Evolutionary conservation across 305 asterid genomes (phyloP).

Genomic region (Fraxinus xanthoxyloides): DNA sequence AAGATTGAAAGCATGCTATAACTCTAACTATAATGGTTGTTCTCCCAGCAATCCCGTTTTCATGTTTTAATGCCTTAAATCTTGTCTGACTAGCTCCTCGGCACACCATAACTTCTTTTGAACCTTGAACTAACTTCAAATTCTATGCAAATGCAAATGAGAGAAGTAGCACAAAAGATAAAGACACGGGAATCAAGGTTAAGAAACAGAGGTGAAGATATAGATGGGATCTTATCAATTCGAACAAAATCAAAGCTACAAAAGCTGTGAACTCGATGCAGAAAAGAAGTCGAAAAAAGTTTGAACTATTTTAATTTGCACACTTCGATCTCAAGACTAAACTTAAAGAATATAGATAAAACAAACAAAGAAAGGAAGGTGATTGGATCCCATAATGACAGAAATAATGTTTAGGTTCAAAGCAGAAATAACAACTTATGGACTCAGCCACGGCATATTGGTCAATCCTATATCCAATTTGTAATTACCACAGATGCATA

Average conservation of each 20-base stretch:
- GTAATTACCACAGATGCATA: background rate
- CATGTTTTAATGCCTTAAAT: conserved; percentile 74
- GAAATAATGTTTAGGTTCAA: conserved; percentile 10
- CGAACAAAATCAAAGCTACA: background rate
- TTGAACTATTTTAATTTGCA: background rate
- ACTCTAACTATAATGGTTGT: conserved; percentile 72
- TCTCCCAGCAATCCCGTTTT: conserved; percentile 68
- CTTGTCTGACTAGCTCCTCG: conserved; percentile 78
- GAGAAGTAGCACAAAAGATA: conserved; percentile 16
- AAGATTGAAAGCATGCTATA: conserved; percentile 81
- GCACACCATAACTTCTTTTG: conserved; percentile 83
- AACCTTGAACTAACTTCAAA: conserved; percentile 33
- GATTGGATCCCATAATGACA: conserved; percentile 51
- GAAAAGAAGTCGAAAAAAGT: background rate
- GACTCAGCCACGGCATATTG: background rate
- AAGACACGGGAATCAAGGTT: conserved; percentile 4
- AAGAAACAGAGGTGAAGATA: conserved; percentile 1
- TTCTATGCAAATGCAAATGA: conserved; percentile 20
- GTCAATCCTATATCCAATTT: background rate
- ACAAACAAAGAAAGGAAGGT: conserved; percentile 41
- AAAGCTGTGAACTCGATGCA: background rate
- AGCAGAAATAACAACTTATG: conserved; percentile 1
- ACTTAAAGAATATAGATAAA: conserved; percentile 52
- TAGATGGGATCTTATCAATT: background rate
- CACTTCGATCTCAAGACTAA: conserved; percentile 10